These are phyloP conservation scores for Aegilops speltoides DNA, from an alignment of 176 grass and related monocot genomes.

Conservation along the genomic window DNA sequence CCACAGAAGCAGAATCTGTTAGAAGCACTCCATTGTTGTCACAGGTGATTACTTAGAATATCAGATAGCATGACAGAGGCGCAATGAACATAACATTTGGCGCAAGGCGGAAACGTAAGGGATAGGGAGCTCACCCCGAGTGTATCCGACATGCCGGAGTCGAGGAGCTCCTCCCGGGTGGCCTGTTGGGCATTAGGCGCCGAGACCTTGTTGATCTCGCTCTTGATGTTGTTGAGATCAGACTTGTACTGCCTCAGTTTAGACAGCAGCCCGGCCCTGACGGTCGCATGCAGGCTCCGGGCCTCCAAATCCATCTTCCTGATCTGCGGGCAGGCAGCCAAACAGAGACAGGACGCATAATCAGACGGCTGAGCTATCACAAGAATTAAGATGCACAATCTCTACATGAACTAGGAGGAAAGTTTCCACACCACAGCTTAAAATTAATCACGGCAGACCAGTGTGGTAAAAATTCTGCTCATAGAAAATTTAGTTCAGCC, in stretches of 20 bases:
- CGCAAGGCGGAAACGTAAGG: neutral
- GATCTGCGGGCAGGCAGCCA: conserved; percentile 30
- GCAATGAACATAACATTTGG: neutral
- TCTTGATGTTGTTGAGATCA: conserved; percentile 69
- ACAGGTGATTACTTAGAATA: neutral
- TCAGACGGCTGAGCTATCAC: neutral
- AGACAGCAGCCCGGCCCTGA: conserved; percentile 61
- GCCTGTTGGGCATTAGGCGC: conserved; percentile 55
- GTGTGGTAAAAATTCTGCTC: neutral
- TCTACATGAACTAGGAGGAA: neutral
- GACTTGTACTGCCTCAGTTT: conserved; percentile 92
- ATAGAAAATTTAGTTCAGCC: neutral
- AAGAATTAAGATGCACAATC: neutral
- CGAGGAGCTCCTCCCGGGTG: conserved; percentile 76
- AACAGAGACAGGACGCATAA: neutral
- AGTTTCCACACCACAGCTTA: neutral
- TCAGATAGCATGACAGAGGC: neutral
- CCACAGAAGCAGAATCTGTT: neutral
- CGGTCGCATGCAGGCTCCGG: conserved; percentile 57
- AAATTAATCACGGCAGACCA: neutral
- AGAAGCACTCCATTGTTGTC: neutral
- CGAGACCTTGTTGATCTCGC: conserved; percentile 64
- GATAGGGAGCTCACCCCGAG: conserved; percentile 47
- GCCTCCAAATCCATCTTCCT: conserved; percentile 89
- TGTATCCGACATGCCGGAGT: conserved; percentile 63